Evolutionary conservation across 2,329 filamentous ascomycete genomes (phyloP).

Genomic region (Hypoxylon sp.): DNA sequence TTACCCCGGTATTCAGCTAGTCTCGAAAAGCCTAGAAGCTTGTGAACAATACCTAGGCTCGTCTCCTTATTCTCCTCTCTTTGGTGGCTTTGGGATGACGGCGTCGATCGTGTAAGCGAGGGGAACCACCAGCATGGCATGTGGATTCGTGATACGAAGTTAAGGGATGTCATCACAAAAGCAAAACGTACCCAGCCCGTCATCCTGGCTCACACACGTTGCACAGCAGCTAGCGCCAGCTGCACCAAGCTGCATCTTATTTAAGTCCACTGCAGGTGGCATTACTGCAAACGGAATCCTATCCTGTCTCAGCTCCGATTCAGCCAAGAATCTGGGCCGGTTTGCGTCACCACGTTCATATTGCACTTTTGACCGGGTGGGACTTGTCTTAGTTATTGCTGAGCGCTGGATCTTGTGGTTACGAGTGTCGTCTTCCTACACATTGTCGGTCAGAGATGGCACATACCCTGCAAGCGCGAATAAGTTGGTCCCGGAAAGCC

Average conservation of each 20-base stretch:
- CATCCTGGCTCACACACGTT: constrained; percentile 7
- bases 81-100: constrained; percentile 3
- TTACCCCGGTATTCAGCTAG: constrained; percentile 26
- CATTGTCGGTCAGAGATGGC: constrained; percentile 17
- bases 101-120: constrained; percentile 4
- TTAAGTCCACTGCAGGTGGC: constrained; percentile 28
- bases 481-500: constrained; percentile 26
- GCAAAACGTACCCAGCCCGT: constrained; percentile 12
- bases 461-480: constrained; percentile 19
- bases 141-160: constrained; percentile 10
- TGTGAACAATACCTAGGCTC: constrained; percentile 8
- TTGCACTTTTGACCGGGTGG: constrained; percentile 5
- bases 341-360: constrained; percentile 21
- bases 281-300: constrained; percentile 23
- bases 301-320: constrained; percentile 28
- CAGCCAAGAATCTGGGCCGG: constrained; percentile 18
- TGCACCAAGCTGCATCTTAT: constrained; percentile 27
- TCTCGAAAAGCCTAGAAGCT: constrained; percentile 18
- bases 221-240: constrained; percentile 37
- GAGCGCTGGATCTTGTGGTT: not conserved
- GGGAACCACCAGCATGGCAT: constrained; percentile 6
- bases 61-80: constrained; percentile 3
- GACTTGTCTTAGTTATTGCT: constrained; percentile 11
- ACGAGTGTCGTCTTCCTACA: constrained; percentile 4
- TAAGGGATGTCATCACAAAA: constrained; percentile 24